Percentiles rank a stretch among this genome's conserved stretches.
phyloP scores from a whole-genome alignment of 2,329 filamentous ascomycete genomes.

The Trichophyton benhamiae region DNA sequence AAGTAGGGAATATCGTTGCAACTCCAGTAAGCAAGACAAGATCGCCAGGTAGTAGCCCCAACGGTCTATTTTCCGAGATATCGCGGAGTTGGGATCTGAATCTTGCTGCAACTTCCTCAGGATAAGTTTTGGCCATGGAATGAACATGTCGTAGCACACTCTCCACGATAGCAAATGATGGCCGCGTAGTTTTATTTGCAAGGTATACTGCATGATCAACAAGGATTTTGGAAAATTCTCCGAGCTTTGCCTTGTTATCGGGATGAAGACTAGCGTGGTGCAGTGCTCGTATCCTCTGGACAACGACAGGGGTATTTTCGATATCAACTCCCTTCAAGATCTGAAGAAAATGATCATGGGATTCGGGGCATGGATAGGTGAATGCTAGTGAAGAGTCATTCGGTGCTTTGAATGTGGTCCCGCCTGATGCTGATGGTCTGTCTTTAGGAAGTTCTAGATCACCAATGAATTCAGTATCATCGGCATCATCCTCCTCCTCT shows the following conservation, averaged over 20 bases:
- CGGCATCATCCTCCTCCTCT: constrained; percentile 42
- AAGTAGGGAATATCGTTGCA: constrained; percentile 78
- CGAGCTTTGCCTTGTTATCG: constrained; percentile 73
- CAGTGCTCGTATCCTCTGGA: constrained; percentile 83
- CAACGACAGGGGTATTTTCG: constrained; percentile 59
- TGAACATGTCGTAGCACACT: constrained; percentile 79
- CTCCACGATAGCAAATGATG: constrained; percentile 60
- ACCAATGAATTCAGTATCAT: constrained; percentile 60
- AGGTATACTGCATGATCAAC: constrained; percentile 48
- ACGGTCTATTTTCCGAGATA: constrained; percentile 39
- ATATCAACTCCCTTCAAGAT: constrained; percentile 50
- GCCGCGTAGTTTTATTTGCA: constrained; percentile 36
- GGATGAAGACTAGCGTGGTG: constrained; percentile 77
- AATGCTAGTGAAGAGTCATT: constrained; percentile 48
- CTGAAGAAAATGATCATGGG: constrained; percentile 58
- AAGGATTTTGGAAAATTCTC: constrained; percentile 39
- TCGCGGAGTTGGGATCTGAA: constrained; percentile 61
- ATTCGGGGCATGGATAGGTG: constrained; percentile 74
- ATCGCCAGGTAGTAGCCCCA: constrained; percentile 54
- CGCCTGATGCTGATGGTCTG: constrained; percentile 26
- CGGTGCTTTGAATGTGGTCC: neutral
- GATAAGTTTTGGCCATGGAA: constrained; percentile 77
- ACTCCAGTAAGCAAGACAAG: constrained; percentile 73
- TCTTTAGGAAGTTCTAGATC: constrained; percentile 42
- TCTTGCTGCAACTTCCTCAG: constrained; percentile 60